Conservation (phyloP, 257 asterid genomes). For the Pogostemon cablin region DNA sequence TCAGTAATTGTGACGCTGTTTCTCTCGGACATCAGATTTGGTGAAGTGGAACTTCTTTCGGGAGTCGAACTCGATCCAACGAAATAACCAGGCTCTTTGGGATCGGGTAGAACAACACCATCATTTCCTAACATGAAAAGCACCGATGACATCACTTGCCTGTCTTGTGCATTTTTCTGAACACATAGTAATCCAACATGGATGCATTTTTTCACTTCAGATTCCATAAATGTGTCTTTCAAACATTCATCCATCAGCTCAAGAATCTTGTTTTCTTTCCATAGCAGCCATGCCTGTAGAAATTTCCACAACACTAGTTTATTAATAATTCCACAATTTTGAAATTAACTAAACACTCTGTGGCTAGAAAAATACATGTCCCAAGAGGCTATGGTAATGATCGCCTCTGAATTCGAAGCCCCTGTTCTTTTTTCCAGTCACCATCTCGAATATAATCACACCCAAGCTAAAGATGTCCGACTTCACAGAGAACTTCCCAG, state of each 20-base stretch:
- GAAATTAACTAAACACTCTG: neutral
- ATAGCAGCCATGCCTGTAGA: constrained; percentile 47
- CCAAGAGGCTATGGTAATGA: constrained; percentile 42
- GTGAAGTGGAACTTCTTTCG: constrained; percentile 4
- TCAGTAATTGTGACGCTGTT: constrained; percentile 33
- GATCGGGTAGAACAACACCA: constrained; percentile 34
- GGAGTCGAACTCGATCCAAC: constrained; percentile 22
- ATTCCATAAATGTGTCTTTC: constrained; percentile 25
- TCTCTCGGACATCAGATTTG: neutral
- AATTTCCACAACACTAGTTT: neutral
- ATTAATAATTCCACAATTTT: neutral
- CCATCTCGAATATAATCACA: constrained; percentile 52
- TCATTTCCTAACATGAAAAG: constrained; percentile 44
- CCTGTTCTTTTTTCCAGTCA: constrained; percentile 50
- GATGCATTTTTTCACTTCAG: constrained; percentile 46
- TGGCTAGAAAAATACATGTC: constrained; percentile 37
- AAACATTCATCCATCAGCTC: constrained; percentile 43
- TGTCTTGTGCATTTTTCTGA: constrained; percentile 38
- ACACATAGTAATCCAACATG: constrained; percentile 51
- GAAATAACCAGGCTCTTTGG: constrained; percentile 53
- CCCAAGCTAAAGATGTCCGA: constrained; percentile 55
- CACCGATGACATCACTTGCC: constrained; percentile 46
- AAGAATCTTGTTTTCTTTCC: constrained; percentile 37
- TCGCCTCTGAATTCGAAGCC: constrained; percentile 26
- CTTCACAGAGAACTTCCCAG: constrained; percentile 52